These are phyloP conservation scores for Septoria linicola DNA, from an alignment of 2,329 filamentous ascomycete species.

Conservation along the genomic window DNA sequence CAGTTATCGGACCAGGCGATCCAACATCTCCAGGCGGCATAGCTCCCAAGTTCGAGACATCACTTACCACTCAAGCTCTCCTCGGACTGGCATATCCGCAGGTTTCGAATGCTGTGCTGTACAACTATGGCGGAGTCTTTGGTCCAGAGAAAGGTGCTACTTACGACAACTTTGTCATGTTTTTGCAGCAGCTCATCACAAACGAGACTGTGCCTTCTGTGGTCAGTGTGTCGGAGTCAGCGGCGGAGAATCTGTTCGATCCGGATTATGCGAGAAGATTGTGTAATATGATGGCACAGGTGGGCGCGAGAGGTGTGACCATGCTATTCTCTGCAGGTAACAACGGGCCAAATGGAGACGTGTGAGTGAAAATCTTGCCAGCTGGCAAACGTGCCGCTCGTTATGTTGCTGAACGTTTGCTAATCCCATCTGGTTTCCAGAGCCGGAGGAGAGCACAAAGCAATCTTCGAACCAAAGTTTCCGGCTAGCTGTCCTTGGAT, in stretches of 20 bases:
- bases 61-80: conserved; percentile 26
- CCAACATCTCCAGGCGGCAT: conserved; percentile 19
- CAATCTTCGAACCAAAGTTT: conserved; percentile 48
- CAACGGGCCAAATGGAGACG: conserved; percentile 42
- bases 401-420: no score
- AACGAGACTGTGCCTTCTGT: conserved; percentile 30
- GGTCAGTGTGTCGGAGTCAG: conserved; percentile 26
- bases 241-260: conserved; percentile 26
- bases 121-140: conserved; percentile 31
- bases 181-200: conserved; percentile 28
- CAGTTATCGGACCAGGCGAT: conserved; percentile 26
- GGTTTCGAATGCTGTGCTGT: conserved; percentile 24
- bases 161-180: conserved; percentile 30
- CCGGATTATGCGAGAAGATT: conserved; percentile 57
- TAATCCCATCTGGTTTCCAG: no score
- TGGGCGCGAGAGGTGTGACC: conserved; percentile 63
- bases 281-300: conserved; percentile 63
- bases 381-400: no score
- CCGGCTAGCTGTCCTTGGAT: conserved; percentile 49
- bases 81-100: conserved; percentile 27
- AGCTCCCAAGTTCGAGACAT: conserved; percentile 28
- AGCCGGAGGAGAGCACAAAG: conserved; percentile 42
- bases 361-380: not conserved
- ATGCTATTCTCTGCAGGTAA: conserved; percentile 64
- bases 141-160: conserved; percentile 22